Evolutionary conservation across 495 filamentous ascomycete species (phyloP).

Genomic region (Emericellopsis terricola): DNA sequence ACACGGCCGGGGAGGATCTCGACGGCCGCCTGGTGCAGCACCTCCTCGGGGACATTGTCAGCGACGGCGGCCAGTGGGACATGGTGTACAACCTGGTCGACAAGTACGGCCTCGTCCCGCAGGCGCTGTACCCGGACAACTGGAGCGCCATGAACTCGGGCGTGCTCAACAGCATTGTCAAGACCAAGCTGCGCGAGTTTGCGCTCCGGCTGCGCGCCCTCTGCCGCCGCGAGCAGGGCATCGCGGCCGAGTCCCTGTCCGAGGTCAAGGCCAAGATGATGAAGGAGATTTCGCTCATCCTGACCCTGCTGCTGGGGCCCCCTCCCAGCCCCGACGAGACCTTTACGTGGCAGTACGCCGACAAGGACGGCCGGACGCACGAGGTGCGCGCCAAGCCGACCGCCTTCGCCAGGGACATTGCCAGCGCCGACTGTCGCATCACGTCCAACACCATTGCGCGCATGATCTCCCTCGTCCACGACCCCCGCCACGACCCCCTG

Average conservation of each 20-base stretch:
- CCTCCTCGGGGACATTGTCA: constrained; percentile 45
- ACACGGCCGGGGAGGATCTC: constrained; percentile 47
- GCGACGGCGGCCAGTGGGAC: constrained; percentile 82
- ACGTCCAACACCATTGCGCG: constrained; percentile 32
- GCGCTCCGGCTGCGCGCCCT: constrained; percentile 45
- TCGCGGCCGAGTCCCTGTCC: constrained; percentile 17
- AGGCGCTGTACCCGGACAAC: constrained; percentile 60
- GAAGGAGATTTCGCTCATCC: constrained; percentile 55
- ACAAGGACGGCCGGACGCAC: constrained; percentile 43
- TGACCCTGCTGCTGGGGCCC: constrained; percentile 62
- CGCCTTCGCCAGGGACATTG: constrained; percentile 45
- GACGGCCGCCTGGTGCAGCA: constrained; percentile 51
- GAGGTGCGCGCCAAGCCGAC: constrained; percentile 41
- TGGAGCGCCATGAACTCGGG: constrained; percentile 54
- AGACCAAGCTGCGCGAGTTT: constrained; percentile 74
- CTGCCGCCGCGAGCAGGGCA: constrained; percentile 10
- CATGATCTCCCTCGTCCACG: constrained; percentile 67
- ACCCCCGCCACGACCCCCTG: constrained; percentile 57
- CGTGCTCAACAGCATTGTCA: constrained; percentile 56
- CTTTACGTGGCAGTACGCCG: constrained; percentile 64
- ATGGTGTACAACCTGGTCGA: constrained; percentile 74
- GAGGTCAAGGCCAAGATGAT: constrained; percentile 51
- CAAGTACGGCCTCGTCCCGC: constrained; percentile 75
- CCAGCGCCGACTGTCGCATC: constrained; percentile 23
- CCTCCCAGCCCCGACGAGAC: constrained; percentile 45